phyloP scores from a whole-genome alignment of 2,329 filamentous ascomycete genomes.

The Cladosporium sp. region DNA sequence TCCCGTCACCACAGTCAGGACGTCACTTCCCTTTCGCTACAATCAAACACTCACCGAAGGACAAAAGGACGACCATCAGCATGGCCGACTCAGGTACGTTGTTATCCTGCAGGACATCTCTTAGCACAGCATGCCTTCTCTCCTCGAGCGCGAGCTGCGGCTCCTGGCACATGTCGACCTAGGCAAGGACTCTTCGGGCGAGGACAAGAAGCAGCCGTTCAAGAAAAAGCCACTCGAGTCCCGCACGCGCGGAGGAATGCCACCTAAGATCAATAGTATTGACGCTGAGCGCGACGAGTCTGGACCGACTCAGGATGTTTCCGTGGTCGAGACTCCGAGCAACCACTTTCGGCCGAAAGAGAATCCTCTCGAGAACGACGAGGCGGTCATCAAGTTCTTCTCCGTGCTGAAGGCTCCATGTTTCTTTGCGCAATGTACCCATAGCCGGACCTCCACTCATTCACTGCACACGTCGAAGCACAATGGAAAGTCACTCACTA shows the following conservation, averaged over 20 bases:
- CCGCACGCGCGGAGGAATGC: not conserved
- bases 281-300: not conserved
- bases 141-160: not conserved
- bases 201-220: not conserved
- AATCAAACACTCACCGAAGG: too few relatives aligned
- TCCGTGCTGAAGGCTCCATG: not conserved
- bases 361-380: not conserved
- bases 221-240: not conserved
- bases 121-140: constrained; percentile 6
- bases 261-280: not conserved
- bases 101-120: not conserved
- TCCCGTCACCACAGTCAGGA: not conserved
- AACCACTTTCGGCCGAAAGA: not conserved
- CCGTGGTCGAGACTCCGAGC: not conserved
- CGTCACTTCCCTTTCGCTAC: not conserved
- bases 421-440: not conserved
- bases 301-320: not conserved
- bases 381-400: not conserved
- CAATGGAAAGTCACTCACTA: not conserved
- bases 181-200: not conserved
- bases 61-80: not conserved
- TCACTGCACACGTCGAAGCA: not conserved
- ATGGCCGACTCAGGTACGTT: constrained; percentile 17
- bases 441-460: not conserved
- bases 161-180: not conserved